Percentiles rank a stretch among this genome's conserved stretches.
These are phyloP conservation scores for Debaryomyces castellii DNA, from an alignment of 805 yeast genomes.

Conservation along the genomic window DNA sequence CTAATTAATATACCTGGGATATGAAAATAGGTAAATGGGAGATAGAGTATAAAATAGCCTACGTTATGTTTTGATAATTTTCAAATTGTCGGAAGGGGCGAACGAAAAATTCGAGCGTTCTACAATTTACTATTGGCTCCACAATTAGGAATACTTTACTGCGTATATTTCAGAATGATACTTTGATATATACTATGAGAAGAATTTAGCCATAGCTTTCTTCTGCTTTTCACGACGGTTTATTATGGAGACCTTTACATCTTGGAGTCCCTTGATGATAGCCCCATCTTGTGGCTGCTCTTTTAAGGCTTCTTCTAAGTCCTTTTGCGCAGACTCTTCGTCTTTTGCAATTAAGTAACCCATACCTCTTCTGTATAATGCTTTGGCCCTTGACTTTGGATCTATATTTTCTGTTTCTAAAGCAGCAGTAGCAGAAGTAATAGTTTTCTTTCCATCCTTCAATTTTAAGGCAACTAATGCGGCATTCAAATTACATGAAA, in stretches of 20 bases:
- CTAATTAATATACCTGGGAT: slow-evolving; percentile 6
- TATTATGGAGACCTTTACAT: slow-evolving; percentile 53
- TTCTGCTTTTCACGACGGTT: slow-evolving; percentile 65
- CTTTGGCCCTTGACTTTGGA: slow-evolving; percentile 76
- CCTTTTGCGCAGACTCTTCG: slow-evolving; percentile 66
- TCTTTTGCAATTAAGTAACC: slow-evolving; percentile 66
- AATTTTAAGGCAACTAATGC: slow-evolving; percentile 72
- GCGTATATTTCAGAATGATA: slow-evolving; percentile 2
- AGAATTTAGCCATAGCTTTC: slow-evolving; percentile 73
- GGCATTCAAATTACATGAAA: slow-evolving; percentile 67
- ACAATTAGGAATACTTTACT: not conserved
- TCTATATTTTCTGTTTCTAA: slow-evolving; percentile 58
- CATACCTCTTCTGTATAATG: slow-evolving; percentile 79
- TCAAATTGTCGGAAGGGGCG: slow-evolving; percentile 11
- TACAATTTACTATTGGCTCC: slow-evolving; percentile 4
- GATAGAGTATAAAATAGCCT: slow-evolving; percentile 1
- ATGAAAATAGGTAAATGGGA: slow-evolving; percentile 2
- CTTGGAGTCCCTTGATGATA: slow-evolving; percentile 60
- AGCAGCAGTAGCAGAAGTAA: slow-evolving; percentile 65
- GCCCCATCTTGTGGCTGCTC: slow-evolving; percentile 72
- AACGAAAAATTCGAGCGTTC: slow-evolving; percentile 10
- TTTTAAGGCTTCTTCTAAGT: slow-evolving; percentile 63
- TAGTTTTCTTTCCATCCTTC: slow-evolving; percentile 51
- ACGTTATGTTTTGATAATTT: slow-evolving; percentile 2
- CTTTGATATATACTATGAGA: slow-evolving; percentile 21